A percentile compares a stretch with the other conserved stretches of the same genome.
Conservation (phyloP, 257 asterid species). For the Nicotiana knightiana region DNA sequence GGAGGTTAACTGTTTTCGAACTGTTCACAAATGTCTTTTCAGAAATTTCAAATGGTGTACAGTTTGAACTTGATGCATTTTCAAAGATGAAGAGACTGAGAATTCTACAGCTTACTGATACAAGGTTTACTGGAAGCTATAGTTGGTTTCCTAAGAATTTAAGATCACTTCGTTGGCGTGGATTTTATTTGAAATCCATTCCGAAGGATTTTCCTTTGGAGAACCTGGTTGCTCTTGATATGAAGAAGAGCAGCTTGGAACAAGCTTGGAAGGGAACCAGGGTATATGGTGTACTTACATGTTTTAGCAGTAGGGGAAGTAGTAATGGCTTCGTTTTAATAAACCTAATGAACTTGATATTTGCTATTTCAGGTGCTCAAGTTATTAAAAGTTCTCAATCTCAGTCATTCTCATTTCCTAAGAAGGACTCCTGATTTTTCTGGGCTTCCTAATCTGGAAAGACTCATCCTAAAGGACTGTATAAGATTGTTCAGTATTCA, state of each 20-base stretch:
- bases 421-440: conserved; percentile 1
- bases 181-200: conserved; percentile 3
- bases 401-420: not conserved
- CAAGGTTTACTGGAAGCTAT: not conserved
- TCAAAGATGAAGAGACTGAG: conserved; percentile 9
- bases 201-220: conserved; percentile 13
- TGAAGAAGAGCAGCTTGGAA: conserved; percentile 6
- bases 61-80: conserved; percentile 2
- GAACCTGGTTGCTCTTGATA: conserved; percentile 5
- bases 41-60: not conserved
- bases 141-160: not conserved
- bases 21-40: not conserved
- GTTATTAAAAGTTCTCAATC: conserved; percentile 7
- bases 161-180: conserved; percentile 9
- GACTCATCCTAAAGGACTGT: conserved; percentile 13
- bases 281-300: not conserved
- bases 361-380: conserved; percentile 8
- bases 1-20: not conserved
- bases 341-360: not conserved
- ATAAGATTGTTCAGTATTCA: conserved; percentile 7
- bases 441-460: conserved; percentile 14
- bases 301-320: not conserved
- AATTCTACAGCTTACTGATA: conserved; percentile 6
- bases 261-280: not conserved
- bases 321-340: not conserved